Conservation (phyloP, 768 basidiomycete genomes). For the Russula ochroleuca region DNA sequence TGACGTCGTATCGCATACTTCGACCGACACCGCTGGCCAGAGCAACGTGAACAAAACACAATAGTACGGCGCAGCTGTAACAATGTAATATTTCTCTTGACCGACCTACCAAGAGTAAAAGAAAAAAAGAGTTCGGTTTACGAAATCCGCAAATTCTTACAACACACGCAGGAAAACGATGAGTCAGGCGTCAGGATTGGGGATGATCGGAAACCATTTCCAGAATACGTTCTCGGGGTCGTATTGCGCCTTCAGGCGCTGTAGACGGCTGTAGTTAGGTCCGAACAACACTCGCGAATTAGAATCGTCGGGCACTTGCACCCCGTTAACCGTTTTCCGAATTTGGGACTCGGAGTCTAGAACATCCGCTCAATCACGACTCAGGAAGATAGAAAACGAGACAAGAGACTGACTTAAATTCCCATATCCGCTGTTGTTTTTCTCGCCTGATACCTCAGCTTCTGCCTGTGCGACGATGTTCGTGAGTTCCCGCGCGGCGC, state of each 20-base stretch:
- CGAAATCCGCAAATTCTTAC: not conserved
- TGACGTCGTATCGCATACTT: too few relatives aligned
- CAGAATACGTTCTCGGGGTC: conserved; percentile 37
- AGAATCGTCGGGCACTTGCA: conserved; percentile 6
- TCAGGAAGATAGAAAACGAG: too few relatives aligned
- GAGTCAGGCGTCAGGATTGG: conserved; percentile 19
- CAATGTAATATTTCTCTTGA: too few relatives aligned
- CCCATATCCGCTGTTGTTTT: conserved; percentile 22
- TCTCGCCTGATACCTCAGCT: not conserved
- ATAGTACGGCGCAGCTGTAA: too few relatives aligned
- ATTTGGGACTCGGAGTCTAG: conserved; percentile 3
- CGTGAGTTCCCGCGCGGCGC: conserved; percentile 7
- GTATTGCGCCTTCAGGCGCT: conserved; percentile 37
- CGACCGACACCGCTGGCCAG: too few relatives aligned
- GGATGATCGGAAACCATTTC: conserved; percentile 36
- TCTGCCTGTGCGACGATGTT: not conserved
- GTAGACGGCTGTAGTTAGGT: conserved; percentile 38
- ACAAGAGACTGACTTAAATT: conserved; percentile 25
- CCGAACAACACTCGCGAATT: conserved; percentile 34
- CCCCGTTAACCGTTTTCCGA: not conserved
- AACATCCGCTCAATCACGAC: not conserved
- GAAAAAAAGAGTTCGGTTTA: not conserved
- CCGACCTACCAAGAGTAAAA: too few relatives aligned
- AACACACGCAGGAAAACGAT: too few relatives aligned
- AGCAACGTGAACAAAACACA: not conserved